Conservation (phyloP, 352 stramenopile genomes). For the Phytopythium montanum region DNA sequence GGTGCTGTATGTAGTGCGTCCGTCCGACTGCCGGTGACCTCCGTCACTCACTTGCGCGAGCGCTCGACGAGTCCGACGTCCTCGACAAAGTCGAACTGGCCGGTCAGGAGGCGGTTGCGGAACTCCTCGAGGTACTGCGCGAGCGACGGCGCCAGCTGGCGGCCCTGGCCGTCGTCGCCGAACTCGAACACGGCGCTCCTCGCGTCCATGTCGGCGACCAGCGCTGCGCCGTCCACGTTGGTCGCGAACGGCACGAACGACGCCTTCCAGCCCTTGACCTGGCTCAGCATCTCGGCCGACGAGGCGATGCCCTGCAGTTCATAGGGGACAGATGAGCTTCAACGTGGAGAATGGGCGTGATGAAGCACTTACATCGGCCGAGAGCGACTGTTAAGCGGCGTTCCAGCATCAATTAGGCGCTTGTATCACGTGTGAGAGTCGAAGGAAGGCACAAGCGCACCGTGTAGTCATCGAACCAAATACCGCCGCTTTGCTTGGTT, state of each 20-base stretch:
- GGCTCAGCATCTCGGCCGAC: constrained; percentile 40
- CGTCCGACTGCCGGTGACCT: background rate
- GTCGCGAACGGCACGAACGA: constrained; percentile 68
- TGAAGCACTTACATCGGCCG: constrained; percentile 33
- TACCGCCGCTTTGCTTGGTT: constrained; percentile 68
- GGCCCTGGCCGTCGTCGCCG: constrained; percentile 53
- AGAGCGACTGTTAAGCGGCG: constrained; percentile 40
- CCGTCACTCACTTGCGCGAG: constrained; percentile 41
- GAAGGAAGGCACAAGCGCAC: constrained; percentile 8
- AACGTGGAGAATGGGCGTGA: background rate
- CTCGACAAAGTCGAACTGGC: constrained; percentile 80
- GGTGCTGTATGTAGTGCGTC: background rate
- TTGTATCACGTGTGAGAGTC: background rate
- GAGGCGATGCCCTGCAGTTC: constrained; percentile 47
- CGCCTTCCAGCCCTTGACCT: constrained; percentile 49
- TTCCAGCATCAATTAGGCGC: background rate
- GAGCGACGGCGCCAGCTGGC: constrained; percentile 44
- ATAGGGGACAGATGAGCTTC: background rate
- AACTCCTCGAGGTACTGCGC: constrained; percentile 76
- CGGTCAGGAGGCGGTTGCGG: constrained; percentile 75
- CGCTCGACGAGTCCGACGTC: constrained; percentile 80
- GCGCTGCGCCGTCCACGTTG: constrained; percentile 60
- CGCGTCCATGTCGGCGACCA: constrained; percentile 48
- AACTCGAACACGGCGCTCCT: constrained; percentile 72
- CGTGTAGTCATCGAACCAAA: constrained; percentile 87